phyloP scores from a whole-genome alignment of 2,329 filamentous ascomycete species.

The Gnomoniopsis sp. region DNA sequence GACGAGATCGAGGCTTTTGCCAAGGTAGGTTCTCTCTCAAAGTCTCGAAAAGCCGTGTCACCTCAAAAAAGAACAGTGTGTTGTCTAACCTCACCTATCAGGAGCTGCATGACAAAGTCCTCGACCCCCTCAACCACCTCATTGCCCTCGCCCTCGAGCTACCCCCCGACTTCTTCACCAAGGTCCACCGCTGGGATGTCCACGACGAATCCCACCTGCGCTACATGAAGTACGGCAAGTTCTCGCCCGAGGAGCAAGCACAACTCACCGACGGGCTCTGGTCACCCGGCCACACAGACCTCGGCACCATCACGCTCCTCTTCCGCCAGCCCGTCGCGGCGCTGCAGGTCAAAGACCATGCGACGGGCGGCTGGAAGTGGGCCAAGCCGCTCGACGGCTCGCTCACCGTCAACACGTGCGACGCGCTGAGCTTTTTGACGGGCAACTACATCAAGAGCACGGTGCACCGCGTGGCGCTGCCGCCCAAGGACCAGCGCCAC shows the following conservation, averaged over 20 bases:
- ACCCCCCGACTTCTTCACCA: conserved; percentile 50
- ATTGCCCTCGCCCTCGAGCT: conserved; percentile 56
- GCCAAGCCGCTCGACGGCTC: conserved; percentile 40
- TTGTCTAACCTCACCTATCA: conserved; percentile 20
- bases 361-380: conserved; percentile 40
- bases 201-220: conserved; percentile 53
- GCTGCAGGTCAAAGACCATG: conserved; percentile 43
- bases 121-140: conserved; percentile 49
- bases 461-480: conserved; percentile 34
- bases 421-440: conserved; percentile 41
- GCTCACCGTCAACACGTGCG: conserved; percentile 45
- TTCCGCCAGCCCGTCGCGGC: conserved; percentile 53
- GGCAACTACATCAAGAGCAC: conserved; percentile 37
- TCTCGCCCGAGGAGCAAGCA: conserved; percentile 46
- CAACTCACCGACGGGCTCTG: conserved; percentile 33
- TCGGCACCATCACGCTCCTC: conserved; percentile 49
- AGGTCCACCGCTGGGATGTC: conserved; percentile 45
- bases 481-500: conserved; percentile 38
- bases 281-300: conserved; percentile 46
- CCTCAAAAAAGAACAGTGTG: no score
- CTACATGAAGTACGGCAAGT: conserved; percentile 56
- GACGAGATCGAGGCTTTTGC: conserved; percentile 32
- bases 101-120: conserved; percentile 41
- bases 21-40: neutral
- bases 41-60: no score